Conservation (phyloP, 2,329 filamentous ascomycete species). For the Blumeriella jaapii region DNA sequence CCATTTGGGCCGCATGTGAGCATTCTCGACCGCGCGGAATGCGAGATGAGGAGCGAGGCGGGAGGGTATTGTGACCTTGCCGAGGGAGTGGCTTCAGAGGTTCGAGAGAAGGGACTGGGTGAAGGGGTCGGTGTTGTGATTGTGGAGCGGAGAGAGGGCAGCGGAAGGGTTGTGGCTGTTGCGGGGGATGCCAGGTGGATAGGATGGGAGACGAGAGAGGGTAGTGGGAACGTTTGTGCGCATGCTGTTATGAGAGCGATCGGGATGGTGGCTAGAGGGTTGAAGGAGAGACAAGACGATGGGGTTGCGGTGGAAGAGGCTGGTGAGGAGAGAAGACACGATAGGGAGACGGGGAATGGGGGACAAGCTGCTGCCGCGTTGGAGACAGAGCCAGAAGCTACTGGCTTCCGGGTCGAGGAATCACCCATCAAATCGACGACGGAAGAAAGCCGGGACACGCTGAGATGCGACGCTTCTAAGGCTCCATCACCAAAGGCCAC, state of each 20-base stretch:
- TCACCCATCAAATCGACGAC: too few relatives aligned
- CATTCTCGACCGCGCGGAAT: constrained; percentile 57
- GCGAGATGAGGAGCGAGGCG: constrained; percentile 54
- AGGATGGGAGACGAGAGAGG: constrained; percentile 33
- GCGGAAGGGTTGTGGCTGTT: constrained; percentile 42
- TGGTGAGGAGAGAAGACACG: too few relatives aligned
- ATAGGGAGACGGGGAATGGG: too few relatives aligned
- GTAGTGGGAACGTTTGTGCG: constrained; percentile 60
- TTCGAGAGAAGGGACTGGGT: constrained; percentile 46
- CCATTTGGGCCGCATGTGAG: constrained; percentile 75
- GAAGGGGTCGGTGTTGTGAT: constrained; percentile 65
- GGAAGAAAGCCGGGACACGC: too few relatives aligned
- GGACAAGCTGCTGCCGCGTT: neutral
- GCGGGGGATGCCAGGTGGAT: constrained; percentile 68
- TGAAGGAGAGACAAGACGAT: constrained; percentile 27
- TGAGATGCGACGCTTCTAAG: too few relatives aligned
- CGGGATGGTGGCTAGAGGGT: constrained; percentile 62
- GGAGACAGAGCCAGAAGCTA: neutral
- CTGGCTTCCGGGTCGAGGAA: too few relatives aligned
- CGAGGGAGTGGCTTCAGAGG: constrained; percentile 48
- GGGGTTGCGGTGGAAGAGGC: too few relatives aligned
- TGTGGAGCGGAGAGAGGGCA: constrained; percentile 40
- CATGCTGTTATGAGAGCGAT: constrained; percentile 71
- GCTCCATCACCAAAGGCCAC: too few relatives aligned
- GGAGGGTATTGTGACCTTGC: constrained; percentile 59